A percentile compares a stretch with the other conserved stretches of the same genome.
Evolutionary conservation across 139 green algal genomes (phyloP).

Genomic region (Chlorella sp.): DNA sequence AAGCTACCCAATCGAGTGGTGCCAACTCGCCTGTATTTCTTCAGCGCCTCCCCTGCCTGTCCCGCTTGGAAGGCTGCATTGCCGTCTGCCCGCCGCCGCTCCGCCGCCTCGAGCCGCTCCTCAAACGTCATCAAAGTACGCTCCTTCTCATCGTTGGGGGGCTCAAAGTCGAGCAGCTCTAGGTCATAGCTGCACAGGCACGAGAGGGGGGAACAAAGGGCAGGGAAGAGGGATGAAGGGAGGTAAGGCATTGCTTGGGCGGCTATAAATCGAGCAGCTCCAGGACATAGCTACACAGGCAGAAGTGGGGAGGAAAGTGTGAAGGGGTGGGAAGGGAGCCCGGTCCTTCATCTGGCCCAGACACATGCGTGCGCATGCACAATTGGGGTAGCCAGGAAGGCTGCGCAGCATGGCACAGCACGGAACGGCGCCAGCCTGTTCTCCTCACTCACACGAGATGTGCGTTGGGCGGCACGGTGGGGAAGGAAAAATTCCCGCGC

Average conservation of each 20-base stretch:
- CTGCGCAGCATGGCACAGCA: not conserved
- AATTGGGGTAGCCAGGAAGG: not conserved
- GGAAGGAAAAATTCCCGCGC: constrained; percentile 85
- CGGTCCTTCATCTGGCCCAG: not conserved
- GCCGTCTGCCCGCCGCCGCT: constrained; percentile 67
- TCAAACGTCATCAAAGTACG: constrained; percentile 41
- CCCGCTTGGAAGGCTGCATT: constrained; percentile 74
- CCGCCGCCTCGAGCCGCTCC: constrained; percentile 73
- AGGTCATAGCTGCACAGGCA: constrained; percentile 46
- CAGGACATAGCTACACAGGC: too few species aligned
- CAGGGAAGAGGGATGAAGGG: not conserved
- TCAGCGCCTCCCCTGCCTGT: constrained; percentile 56
- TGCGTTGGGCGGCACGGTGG: constrained; percentile 70
- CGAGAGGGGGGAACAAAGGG: not conserved
- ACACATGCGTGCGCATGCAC: not conserved
- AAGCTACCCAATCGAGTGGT: too few species aligned
- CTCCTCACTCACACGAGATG: constrained; percentile 46
- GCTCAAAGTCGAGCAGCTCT: constrained; percentile 76
- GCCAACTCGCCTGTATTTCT: constrained; percentile 58
- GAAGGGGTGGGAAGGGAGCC: not conserved
- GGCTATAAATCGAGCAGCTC: too few species aligned
- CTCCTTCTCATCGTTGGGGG: constrained; percentile 44
- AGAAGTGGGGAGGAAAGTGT: not conserved
- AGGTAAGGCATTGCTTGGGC: too few species aligned
- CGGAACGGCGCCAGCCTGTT: too few species aligned